A percentile compares a stretch with the other conserved stretches of the same genome.
Evolutionary conservation across 345 rosid species (phyloP).

Genomic region (Kernera saxatilis): DNA sequence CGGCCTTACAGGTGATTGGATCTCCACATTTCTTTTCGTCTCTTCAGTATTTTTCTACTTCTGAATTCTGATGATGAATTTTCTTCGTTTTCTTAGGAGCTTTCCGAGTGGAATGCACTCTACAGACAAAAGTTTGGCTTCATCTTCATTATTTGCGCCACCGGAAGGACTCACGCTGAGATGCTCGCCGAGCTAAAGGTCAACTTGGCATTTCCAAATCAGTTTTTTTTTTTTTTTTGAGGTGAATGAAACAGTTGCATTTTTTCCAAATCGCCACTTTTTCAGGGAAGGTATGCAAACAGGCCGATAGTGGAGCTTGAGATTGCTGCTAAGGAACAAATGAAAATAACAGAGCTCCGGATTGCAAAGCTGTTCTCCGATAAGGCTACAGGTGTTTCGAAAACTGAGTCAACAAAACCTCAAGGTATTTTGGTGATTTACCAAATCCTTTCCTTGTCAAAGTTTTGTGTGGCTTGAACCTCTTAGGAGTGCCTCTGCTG

Average conservation of each 20-base stretch:
- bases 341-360: constrained; percentile 83
- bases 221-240: background rate
- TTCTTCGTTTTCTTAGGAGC: constrained; percentile 42
- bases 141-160: constrained; percentile 70
- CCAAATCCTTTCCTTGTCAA: background rate
- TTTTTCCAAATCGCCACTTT: background rate
- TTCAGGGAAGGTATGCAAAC: constrained; percentile 67
- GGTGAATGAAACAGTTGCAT: background rate
- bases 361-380: constrained; percentile 64
- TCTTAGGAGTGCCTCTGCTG: background rate
- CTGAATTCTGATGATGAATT: background rate
- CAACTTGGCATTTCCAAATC: background rate
- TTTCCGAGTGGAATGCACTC: constrained; percentile 61
- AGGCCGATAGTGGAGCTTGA: constrained; percentile 79
- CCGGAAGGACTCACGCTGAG: constrained; percentile 68
- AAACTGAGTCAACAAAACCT: constrained; percentile 36
- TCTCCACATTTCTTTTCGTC: background rate
- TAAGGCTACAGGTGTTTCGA: constrained; percentile 30
- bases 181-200: constrained; percentile 82
- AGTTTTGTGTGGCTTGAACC: background rate
- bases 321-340: constrained; percentile 83
- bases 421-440: constrained; percentile 44
- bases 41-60: background rate
- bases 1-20: constrained; percentile 52
- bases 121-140: constrained; percentile 69